Evolutionary conservation across 2,329 filamentous ascomycete genomes (phyloP), one percentile per base, ranked within the genome.

Genomic region (Chaetomiaceae sp.): DNA sequence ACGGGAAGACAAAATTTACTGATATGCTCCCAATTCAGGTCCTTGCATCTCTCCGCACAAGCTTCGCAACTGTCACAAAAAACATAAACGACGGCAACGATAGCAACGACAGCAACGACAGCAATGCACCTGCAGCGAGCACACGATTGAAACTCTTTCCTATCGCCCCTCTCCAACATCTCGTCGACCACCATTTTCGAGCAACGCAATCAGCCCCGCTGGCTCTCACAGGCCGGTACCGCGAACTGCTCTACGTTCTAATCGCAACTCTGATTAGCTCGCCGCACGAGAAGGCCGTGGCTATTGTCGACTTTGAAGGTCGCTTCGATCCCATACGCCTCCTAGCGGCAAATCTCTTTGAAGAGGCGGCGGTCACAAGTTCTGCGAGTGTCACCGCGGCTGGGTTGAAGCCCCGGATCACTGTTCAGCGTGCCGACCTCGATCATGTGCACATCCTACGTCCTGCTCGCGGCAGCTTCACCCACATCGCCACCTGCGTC

Each of bases 221-320:
- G 13, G 71, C 75, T 13, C 65, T 84, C 48, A 73, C 72, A 14
- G 80, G 81, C 1, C 75, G 78, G 10, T 68, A 75, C 54, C 69
- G 81, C 11, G 75, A 79, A 0, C 69, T 86, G 8, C 62, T 85
- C 32, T 82, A 85, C 68, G 70, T 74, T 48, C 66, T 86, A 3
- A 65, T 81, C 21, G 76, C 77, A 4, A 71, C 70, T 2, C 70
- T 84, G 33, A 67, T 83, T n/a, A 66, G 72, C 0, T 57, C 72
- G 4, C 77, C 78, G 9, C 67, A 75, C 46, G 58, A 62, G 29
- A 76, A 79, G 61, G 68, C 78, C 6, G 63, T 85, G 7, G 68
- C 79, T 0, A 59, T 86, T 6, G 62, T 86, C 43, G 82, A 85
- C 59, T 64, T 76, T 1, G 78, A 81, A 41, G 69, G 70, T 8